Conservation (phyloP, 257 asterid genomes). For the Lantana camara region DNA sequence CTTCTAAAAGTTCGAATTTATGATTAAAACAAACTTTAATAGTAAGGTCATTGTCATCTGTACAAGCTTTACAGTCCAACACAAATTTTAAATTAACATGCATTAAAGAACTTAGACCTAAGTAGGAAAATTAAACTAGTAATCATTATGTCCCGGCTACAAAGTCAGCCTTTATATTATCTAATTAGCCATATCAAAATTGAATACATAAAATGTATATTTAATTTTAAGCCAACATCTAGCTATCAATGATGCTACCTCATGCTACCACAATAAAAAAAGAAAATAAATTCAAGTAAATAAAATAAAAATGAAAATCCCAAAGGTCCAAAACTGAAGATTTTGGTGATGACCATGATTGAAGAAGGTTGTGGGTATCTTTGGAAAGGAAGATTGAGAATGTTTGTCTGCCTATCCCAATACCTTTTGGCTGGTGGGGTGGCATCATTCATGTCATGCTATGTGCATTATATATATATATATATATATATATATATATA, state of each 20-base stretch:
- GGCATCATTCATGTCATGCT: conserved; percentile 38
- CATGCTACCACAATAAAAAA: background rate
- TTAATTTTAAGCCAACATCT: background rate
- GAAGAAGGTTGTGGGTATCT: conserved; percentile 27
- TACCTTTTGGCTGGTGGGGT: conserved; percentile 19
- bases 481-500: too few species aligned
- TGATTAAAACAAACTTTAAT: too few species aligned
- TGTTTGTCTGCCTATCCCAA: conserved; percentile 27
- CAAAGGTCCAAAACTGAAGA: conserved; percentile 50
- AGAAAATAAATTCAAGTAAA: background rate
- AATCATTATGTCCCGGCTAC: conserved; percentile 51
- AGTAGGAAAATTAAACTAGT: conserved; percentile 27
- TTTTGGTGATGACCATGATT: conserved; percentile 43
- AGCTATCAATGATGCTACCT: conserved; percentile 22
- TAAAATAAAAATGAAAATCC: background rate
- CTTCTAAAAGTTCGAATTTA: too few species aligned
- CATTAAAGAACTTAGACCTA: conserved; percentile 29
- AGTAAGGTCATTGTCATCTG: conserved; percentile 5
- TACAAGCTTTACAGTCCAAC: conserved; percentile 5
- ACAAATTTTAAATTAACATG: conserved; percentile 24
- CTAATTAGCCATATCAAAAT: conserved; percentile 4
- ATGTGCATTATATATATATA: conserved; percentile 35
- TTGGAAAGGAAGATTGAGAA: conserved; percentile 28
- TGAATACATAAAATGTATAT: background rate
- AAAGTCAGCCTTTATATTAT: conserved; percentile 36